Percentiles rank a stretch among this genome's conserved stretches.
These are phyloP conservation scores for Chrysosporium keratinophilum DNA, from an alignment of 2,329 filamentous ascomycete species.

Conservation along the genomic window DNA sequence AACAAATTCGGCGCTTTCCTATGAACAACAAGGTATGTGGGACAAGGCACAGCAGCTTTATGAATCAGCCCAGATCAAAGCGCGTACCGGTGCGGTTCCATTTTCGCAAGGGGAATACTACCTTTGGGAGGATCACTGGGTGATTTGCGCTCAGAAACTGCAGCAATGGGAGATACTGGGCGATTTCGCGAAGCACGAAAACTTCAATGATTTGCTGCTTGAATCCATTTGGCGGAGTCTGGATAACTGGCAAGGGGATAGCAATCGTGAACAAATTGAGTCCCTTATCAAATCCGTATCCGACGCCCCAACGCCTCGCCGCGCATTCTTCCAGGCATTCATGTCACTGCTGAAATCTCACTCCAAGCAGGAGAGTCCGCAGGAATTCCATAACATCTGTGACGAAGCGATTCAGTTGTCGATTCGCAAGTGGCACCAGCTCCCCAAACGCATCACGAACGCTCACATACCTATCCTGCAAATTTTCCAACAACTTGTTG, in stretches of 20 bases:
- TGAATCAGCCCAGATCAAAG: conserved; percentile 93
- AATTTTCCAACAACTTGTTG: conserved; percentile 95
- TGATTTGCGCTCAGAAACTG: conserved; percentile 91
- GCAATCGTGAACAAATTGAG: conserved; percentile 81
- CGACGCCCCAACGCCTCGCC: conserved; percentile 86
- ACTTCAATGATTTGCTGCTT: conserved; percentile 88
- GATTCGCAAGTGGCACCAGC: conserved; percentile 96
- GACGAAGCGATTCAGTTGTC: conserved; percentile 96
- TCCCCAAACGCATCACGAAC: conserved; percentile 87
- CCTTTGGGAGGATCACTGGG: conserved; percentile 99
- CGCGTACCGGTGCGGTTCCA: conserved; percentile 85
- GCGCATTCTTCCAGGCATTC: conserved; percentile 97
- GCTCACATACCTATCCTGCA: conserved; percentile 91
- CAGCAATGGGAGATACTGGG: conserved; percentile 98
- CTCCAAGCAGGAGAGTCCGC: conserved; percentile 67
- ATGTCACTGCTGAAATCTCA: conserved; percentile 93
- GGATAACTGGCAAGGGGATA: conserved; percentile 83
- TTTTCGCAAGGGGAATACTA: conserved; percentile 97
- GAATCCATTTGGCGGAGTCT: conserved; percentile 94
- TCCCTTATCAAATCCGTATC: conserved; percentile 93
- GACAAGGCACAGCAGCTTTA: conserved; percentile 97
- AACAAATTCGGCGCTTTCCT: conserved; percentile 91
- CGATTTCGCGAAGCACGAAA: conserved; percentile 97
- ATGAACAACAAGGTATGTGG: conserved; percentile 99
- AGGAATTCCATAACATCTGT: conserved; percentile 79